Percentiles rank a stretch among this genome's conserved stretches.
phyloP scores from a whole-genome alignment of 1,284 basidiomycete genomes.

The Ceratobasidium sp. region DNA sequence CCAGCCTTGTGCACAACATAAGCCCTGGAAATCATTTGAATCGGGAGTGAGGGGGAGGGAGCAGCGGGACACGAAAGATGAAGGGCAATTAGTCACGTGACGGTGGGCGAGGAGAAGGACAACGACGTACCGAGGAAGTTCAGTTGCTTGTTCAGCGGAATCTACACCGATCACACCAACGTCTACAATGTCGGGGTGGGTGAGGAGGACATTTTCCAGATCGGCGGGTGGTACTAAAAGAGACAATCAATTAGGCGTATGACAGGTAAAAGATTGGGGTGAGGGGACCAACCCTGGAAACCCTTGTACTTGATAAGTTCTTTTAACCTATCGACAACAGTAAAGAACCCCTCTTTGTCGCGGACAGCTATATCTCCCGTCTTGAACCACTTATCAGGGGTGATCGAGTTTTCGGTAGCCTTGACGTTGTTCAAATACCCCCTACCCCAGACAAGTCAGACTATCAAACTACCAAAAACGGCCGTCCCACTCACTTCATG shows the following conservation, averaged over 20 bases:
- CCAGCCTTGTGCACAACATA: constrained; percentile 70
- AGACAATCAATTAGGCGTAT: not conserved
- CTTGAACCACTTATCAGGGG: constrained; percentile 83
- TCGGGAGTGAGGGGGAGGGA: not conserved
- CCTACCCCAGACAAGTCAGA: constrained; percentile 41
- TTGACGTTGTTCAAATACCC: constrained; percentile 71
- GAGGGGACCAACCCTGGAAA: constrained; percentile 67
- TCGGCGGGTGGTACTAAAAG: constrained; percentile 83
- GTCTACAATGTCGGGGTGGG: constrained; percentile 79
- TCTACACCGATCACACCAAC: constrained; percentile 80
- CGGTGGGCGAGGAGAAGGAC: not conserved
- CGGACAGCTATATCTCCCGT: constrained; percentile 81
- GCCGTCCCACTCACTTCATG: constrained; percentile 73
- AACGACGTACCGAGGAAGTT: constrained; percentile 73
- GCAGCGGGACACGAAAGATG: too few relatives aligned
- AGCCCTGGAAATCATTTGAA: constrained; percentile 61
- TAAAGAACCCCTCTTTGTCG: constrained; percentile 74
- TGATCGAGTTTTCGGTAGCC: constrained; percentile 77
- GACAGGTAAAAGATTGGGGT: not conserved
- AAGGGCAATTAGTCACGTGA: too few relatives aligned
- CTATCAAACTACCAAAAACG: not conserved
- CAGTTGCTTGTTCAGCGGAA: constrained; percentile 73
- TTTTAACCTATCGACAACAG: constrained; percentile 79
- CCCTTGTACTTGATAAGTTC: constrained; percentile 90
- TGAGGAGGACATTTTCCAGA: constrained; percentile 79